Conservation (phyloP, 1,284 basidiomycete species). For the Ganoderma sp. region DNA sequence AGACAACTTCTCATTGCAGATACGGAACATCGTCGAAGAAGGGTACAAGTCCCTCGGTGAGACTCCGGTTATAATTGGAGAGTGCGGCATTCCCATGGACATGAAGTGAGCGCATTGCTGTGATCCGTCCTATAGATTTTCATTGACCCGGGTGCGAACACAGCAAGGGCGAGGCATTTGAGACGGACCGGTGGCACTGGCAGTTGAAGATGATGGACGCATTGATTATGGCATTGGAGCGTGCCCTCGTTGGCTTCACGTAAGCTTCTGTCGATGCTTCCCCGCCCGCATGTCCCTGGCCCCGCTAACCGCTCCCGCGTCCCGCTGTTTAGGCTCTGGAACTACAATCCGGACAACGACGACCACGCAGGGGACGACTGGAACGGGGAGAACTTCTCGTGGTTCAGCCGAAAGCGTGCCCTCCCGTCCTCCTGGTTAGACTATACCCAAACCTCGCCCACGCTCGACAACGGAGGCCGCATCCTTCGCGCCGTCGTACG, state of each 20-base stretch:
- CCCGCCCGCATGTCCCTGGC: not conserved
- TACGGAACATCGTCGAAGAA: slow-evolving; percentile 77
- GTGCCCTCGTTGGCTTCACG: slow-evolving; percentile 80
- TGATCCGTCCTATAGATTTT: not conserved
- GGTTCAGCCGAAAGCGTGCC: slow-evolving; percentile 76
- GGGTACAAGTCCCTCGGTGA: slow-evolving; percentile 76
- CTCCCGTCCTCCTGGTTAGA: slow-evolving; percentile 56
- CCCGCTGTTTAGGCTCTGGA: slow-evolving; percentile 78
- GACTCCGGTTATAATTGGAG: slow-evolving; percentile 84
- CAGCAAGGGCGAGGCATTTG: slow-evolving; percentile 76
- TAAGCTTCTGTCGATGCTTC: slow-evolving; percentile 48
- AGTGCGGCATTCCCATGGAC: slow-evolving; percentile 94
- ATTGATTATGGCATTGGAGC: slow-evolving; percentile 79
- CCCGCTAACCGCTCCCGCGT: slow-evolving; percentile 3
- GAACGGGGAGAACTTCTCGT: slow-evolving; percentile 97
- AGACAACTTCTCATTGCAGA: slow-evolving; percentile 83
- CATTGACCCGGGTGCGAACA: not conserved
- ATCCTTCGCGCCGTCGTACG: slow-evolving; percentile 80
- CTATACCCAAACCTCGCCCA: slow-evolving; percentile 60
- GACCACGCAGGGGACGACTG: slow-evolving; percentile 86
- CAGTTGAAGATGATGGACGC: slow-evolving; percentile 91
- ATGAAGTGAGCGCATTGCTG: slow-evolving; percentile 71
- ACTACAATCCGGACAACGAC: slow-evolving; percentile 90
- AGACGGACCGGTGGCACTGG: slow-evolving; percentile 78
- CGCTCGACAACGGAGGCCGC: slow-evolving; percentile 82